phyloP scores from a whole-genome alignment of 331 rosid species.

The Quercus lobata region DNA sequence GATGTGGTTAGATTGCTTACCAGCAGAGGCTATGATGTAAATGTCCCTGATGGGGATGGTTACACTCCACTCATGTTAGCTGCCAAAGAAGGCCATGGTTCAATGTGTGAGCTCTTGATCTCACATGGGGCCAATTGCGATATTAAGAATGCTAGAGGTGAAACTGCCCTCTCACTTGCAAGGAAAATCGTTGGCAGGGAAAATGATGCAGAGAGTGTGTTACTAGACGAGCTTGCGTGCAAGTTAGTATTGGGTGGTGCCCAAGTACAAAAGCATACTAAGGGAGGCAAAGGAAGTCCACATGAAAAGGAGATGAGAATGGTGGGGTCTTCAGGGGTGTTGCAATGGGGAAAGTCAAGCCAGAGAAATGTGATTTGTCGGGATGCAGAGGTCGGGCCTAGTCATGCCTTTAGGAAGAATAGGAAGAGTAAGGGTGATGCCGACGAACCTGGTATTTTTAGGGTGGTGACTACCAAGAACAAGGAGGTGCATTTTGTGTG shows the following conservation, averaged over 20 bases:
- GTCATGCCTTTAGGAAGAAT: conserved; percentile 44
- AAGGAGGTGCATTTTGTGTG: conserved; percentile 84
- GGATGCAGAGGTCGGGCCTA: conserved; percentile 70
- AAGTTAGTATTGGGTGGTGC: conserved; percentile 51
- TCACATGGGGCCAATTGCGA: conserved; percentile 57
- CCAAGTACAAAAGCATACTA: conserved; percentile 65
- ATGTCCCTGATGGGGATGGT: conserved; percentile 72
- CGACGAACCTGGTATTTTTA: conserved; percentile 64
- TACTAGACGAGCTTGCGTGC: conserved; percentile 70
- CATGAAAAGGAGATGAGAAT: conserved; percentile 65
- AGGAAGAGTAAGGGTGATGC: conserved; percentile 57
- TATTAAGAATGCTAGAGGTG: conserved; percentile 53
- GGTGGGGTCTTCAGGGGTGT: conserved; percentile 50
- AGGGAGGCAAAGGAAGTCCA: conserved; percentile 77
- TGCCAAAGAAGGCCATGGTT: conserved; percentile 78
- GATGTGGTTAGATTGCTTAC: conserved; percentile 69
- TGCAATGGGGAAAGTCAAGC: conserved; percentile 74
- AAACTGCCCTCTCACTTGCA: conserved; percentile 72
- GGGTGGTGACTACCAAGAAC: conserved; percentile 66
- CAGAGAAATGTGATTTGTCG: conserved; percentile 67
- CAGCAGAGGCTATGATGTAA: conserved; percentile 76
- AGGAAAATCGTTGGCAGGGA: conserved; percentile 33
- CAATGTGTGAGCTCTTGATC: conserved; percentile 62
- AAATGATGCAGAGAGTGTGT: conserved; percentile 52
- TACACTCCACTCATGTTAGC: conserved; percentile 91